Base-by-base conservation (phyloP, 257 asterid genomes). In the Petrea volubilis region DNA sequence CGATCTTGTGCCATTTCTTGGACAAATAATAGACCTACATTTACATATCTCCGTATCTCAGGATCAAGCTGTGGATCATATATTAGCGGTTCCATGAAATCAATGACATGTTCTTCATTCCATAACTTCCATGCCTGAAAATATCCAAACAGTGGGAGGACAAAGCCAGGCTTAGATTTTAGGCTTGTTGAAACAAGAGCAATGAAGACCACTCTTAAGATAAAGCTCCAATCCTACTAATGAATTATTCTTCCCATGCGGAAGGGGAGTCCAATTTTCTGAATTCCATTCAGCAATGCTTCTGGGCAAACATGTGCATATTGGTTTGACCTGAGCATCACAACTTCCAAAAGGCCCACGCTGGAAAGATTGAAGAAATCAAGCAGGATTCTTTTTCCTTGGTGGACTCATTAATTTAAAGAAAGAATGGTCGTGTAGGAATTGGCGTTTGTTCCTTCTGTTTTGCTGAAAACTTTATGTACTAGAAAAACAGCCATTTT, bases 341-440 rank as follows among this genome's bases (percentile, higher is more conserved):
- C 95, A 88, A 38, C 18, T 40, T 10, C 84, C 85, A 50, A 76
- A 85, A 1, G 77, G 53, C n/a, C 95, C 95, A 71, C 95, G 85
- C 11, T 46, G n/a, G n/a, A n/a, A n/a, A n/a, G n/a, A n/a, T n/a
- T n/a, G n/a, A n/a, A n/a, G n/a, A n/a, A n/a, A n/a, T n/a, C n/a
- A n/a, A n/a, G n/a, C n/a, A n/a, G n/a, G n/a, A n/a, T n/a, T n/a
- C n/a, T n/a, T n/a, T n/a, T n/a, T n/a, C n/a, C n/a, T n/a, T n/a
- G n/a, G n/a, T n/a, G n/a, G n/a, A n/a, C n/a, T n/a, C n/a, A n/a
- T n/a, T n/a, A n/a, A n/a, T n/a, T n/a, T n/a, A n/a, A n/a, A n/a
- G n/a, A n/a, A n/a, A n/a, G n/a, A n/a, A n/a, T n/a, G n/a, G n/a
- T n/a, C n/a, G n/a, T n/a, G n/a, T n/a, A n/a, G n/a, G n/a, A n/a